Conservation (phyloP, 1,139 yeast genomes). For the Pichiaceae sp. region DNA sequence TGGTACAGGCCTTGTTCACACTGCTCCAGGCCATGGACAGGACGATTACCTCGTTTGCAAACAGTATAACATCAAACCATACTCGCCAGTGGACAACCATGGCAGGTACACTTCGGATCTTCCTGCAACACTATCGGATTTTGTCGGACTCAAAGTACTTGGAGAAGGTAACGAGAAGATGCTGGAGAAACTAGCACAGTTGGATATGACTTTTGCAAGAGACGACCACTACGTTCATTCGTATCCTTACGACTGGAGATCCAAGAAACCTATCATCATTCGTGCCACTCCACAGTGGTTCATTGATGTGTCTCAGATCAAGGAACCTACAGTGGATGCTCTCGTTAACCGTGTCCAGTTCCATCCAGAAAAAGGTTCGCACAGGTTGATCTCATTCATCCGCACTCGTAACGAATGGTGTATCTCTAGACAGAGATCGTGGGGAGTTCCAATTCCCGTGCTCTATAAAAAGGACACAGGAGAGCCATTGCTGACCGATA, state of each 20-base stretch:
- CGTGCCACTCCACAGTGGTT: conserved; percentile 97
- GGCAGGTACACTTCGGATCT: conserved; percentile 55
- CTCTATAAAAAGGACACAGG: conserved; percentile 53
- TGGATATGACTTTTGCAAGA: conserved; percentile 39
- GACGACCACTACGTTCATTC: conserved; percentile 61
- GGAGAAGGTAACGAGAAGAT: conserved; percentile 44
- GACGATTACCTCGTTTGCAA: conserved; percentile 80
- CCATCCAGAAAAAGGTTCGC: conserved; percentile 63
- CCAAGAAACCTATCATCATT: conserved; percentile 89
- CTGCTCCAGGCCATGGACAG: conserved; percentile 96
- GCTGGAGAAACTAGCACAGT: conserved; percentile 33
- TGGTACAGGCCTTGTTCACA: conserved; percentile 95
- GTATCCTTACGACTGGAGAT: conserved; percentile 96
- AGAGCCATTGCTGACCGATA: conserved; percentile 47
- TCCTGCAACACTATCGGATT: conserved; percentile 32
- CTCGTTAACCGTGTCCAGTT: conserved; percentile 54
- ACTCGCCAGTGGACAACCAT: conserved; percentile 69
- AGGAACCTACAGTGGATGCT: conserved; percentile 51
- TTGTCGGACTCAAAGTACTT: conserved; percentile 55
- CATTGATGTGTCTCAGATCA: conserved; percentile 74
- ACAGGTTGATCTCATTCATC: conserved; percentile 65
- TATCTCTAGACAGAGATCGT: conserved; percentile 89
- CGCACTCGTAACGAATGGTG: conserved; percentile 91
- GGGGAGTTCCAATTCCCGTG: conserved; percentile 99
- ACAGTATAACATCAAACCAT: conserved; percentile 45